A percentile compares a stretch with the other conserved stretches of the same genome.
Conservation (phyloP, 2,329 filamentous ascomycete genomes). For the Alternaria brassicicola region DNA sequence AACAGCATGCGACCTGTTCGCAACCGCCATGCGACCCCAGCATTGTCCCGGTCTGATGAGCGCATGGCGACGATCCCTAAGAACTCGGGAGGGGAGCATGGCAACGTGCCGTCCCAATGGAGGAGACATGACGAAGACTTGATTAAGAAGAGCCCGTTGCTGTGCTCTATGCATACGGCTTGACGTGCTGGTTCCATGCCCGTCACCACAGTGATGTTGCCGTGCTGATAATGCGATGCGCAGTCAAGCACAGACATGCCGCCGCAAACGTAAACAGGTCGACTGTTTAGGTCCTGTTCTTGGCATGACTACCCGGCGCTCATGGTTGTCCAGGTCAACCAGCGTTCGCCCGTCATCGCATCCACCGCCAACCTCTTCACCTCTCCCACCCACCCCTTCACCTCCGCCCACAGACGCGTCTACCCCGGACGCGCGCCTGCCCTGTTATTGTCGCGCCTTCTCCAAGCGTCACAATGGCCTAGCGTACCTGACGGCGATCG, state of each 20-base stretch:
- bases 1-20: background rate
- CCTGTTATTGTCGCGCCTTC: conserved; percentile 22
- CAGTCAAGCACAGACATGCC: conserved; percentile 4
- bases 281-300: conserved; percentile 33
- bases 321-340: conserved; percentile 28
- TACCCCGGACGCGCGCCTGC: conserved; percentile 26
- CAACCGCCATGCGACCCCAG: background rate
- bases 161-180: background rate
- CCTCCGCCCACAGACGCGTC: conserved; percentile 31
- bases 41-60: background rate
- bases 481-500: conserved; percentile 17
- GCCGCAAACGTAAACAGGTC: conserved; percentile 28
- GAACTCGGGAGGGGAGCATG: background rate
- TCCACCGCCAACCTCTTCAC: conserved; percentile 42
- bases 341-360: conserved; percentile 24
- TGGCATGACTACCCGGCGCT: conserved; percentile 23
- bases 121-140: conserved; percentile 2
- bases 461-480: conserved; percentile 31
- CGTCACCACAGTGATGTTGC: background rate
- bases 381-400: conserved; percentile 17
- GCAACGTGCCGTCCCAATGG: background rate
- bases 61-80: background rate
- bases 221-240: background rate
- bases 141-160: background rate
- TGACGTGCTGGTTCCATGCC: background rate